Conservation (phyloP, 768 basidiomycete genomes). For the Suillus americanus region DNA sequence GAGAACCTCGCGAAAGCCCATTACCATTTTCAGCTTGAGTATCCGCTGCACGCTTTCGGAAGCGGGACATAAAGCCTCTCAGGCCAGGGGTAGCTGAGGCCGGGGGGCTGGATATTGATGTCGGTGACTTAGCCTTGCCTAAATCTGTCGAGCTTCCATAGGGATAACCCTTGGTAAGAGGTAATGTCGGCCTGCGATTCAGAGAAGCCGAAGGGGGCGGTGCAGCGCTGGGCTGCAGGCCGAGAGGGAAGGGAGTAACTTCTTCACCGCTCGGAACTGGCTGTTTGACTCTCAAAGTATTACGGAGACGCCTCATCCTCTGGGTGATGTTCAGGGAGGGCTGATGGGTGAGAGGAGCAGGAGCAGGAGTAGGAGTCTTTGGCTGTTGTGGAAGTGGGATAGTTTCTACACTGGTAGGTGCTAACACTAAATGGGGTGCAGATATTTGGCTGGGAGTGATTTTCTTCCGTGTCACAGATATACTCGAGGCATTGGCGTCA, state of each 20-base stretch:
- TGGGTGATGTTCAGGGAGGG: conserved; percentile 58
- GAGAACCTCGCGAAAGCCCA: conserved; percentile 29
- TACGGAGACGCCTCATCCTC: conserved; percentile 70
- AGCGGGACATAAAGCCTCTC: conserved; percentile 80
- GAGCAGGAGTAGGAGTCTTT: conserved; percentile 30
- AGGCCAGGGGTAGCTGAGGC: conserved; percentile 72
- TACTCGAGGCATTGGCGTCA: conserved; percentile 39
- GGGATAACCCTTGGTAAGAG: conserved; percentile 39
- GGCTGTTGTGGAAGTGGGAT: conserved; percentile 48
- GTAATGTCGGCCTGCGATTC: conserved; percentile 45
- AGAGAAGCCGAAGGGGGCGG: conserved; percentile 36
- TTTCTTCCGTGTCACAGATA: conserved; percentile 50
- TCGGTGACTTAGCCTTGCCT: conserved; percentile 51
- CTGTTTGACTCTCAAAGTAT: conserved; percentile 60
- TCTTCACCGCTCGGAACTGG: conserved; percentile 53
- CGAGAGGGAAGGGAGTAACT: conserved; percentile 41
- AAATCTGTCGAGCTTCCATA: conserved; percentile 45
- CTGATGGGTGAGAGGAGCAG: conserved; percentile 30
- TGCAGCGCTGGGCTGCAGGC: conserved; percentile 37
- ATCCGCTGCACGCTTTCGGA: conserved; percentile 44
- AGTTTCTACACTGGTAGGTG: conserved; percentile 66
- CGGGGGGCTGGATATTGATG: conserved; percentile 59
- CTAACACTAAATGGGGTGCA: conserved; percentile 62
- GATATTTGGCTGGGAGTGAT: conserved; percentile 67
- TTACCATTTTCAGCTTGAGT: conserved; percentile 31